Percentiles rank a stretch among this genome's conserved stretches.
phyloP scores from a whole-genome alignment of 306 rosid genomes.

The Rosa chinensis region DNA sequence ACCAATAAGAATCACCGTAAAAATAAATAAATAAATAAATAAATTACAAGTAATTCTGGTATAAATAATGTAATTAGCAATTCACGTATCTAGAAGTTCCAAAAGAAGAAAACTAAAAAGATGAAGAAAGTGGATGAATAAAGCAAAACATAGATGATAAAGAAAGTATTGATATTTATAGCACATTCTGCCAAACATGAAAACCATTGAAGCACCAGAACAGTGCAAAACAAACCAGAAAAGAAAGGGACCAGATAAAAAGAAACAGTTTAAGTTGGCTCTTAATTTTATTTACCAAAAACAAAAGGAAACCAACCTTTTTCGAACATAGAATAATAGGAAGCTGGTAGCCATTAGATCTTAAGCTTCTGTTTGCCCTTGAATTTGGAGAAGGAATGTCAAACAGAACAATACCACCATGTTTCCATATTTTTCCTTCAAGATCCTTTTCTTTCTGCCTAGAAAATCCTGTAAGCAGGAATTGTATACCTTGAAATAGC shows the following conservation, averaged over 20 bases:
- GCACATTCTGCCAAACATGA: neutral
- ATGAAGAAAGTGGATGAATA: neutral
- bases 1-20: neutral
- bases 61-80: neutral
- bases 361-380: slow-evolving; percentile 45
- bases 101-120: neutral
- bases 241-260: neutral
- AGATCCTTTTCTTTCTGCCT: slow-evolving; percentile 55
- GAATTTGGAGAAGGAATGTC: slow-evolving; percentile 67
- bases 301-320: slow-evolving; percentile 52
- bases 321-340: slow-evolving; percentile 69
- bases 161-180: neutral
- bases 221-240: neutral
- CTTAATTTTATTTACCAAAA: neutral
- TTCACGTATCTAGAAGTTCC: neutral
- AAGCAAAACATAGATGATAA: neutral
- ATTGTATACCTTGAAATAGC: slow-evolving; percentile 66
- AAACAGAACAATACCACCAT: slow-evolving; percentile 70
- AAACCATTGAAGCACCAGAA: neutral
- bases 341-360: slow-evolving; percentile 33
- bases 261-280: neutral
- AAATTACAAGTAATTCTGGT: neutral
- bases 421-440: slow-evolving; percentile 59
- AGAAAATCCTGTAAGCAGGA: slow-evolving; percentile 81
- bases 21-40: no score